phyloP scores from a whole-genome alignment of 768 basidiomycete genomes.

The Podaxis sp. region DNA sequence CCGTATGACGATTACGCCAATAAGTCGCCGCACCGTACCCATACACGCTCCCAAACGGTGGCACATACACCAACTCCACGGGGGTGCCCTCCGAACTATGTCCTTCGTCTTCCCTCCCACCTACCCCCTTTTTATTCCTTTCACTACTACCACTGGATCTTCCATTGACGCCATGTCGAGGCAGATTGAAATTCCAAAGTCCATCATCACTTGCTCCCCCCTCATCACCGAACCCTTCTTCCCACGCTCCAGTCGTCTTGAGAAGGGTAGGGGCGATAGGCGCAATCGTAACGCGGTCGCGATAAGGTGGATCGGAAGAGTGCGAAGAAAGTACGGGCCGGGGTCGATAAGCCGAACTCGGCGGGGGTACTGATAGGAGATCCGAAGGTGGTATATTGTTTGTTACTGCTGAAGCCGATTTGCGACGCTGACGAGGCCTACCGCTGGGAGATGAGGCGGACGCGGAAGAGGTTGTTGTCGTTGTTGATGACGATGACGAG shows the following conservation, averaged over 20 bases:
- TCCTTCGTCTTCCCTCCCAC: conserved; percentile 20
- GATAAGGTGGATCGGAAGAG: conserved; percentile 22
- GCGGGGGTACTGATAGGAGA: conserved; percentile 24
- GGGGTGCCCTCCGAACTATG: conserved; percentile 43
- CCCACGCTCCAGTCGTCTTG: conserved; percentile 69
- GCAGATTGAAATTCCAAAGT: conserved; percentile 21
- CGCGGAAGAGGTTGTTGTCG: conserved; percentile 44
- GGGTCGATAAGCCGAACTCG: conserved; percentile 18
- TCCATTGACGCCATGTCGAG: conserved; percentile 1
- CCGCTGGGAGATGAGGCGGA: conserved; percentile 36
- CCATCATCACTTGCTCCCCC: conserved; percentile 37
- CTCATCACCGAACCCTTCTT: conserved; percentile 49
- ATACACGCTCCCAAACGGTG: conserved; percentile 44
- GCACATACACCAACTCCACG: conserved; percentile 74
- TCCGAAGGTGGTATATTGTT: conserved; percentile 26
- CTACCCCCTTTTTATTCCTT: conserved; percentile 16
- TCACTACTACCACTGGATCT: conserved; percentile 16
- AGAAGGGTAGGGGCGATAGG: conserved; percentile 71
- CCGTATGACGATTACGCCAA: conserved; percentile 21
- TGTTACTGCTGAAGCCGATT: conserved; percentile 20
- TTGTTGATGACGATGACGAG: conserved; percentile 43
- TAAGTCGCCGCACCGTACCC: conserved; percentile 13
- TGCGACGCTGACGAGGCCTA: conserved; percentile 25
- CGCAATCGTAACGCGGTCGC: conserved; percentile 43
- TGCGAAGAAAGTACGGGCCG: conserved; percentile 30